phyloP scores from a whole-genome alignment of 352 stramenopile species.

The Blastocystis sp. region DNA sequence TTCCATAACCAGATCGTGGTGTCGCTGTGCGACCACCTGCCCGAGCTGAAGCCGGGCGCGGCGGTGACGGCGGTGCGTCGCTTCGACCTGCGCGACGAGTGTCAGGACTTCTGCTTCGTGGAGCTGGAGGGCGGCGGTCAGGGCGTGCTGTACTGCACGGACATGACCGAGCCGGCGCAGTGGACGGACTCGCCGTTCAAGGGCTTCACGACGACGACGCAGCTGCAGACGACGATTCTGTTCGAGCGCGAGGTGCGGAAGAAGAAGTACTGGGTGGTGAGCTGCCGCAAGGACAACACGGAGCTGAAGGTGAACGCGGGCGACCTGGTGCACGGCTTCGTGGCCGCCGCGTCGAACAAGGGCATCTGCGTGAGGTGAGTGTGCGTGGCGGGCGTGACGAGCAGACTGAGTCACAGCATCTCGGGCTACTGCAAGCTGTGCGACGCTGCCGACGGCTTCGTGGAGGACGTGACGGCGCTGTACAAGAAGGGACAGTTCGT shows the following conservation, averaged over 20 bases:
- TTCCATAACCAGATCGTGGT: background rate
- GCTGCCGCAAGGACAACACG: background rate
- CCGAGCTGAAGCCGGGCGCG: background rate
- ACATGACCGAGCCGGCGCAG: background rate
- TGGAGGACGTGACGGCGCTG: background rate
- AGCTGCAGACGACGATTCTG: background rate
- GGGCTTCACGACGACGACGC: background rate
- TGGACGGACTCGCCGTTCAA: background rate
- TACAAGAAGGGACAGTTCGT: background rate
- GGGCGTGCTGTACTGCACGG: conserved; percentile 33
- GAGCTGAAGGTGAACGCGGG: background rate
- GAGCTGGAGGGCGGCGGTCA: background rate
- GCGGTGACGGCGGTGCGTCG: background rate
- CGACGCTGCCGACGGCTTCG: background rate
- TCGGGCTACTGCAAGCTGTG: background rate
- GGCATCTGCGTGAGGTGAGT: background rate
- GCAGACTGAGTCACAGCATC: conserved; percentile 5
- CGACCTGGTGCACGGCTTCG: conserved; percentile 29
- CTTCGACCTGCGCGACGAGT: background rate
- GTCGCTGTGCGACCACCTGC: background rate
- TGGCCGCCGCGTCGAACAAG: background rate
- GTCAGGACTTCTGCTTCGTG: background rate
- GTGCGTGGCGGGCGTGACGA: background rate
- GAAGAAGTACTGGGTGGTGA: background rate
- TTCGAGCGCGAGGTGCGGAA: background rate